Evolutionary conservation across 352 stramenopile species (phyloP).

Genomic region (Albugo candida): DNA sequence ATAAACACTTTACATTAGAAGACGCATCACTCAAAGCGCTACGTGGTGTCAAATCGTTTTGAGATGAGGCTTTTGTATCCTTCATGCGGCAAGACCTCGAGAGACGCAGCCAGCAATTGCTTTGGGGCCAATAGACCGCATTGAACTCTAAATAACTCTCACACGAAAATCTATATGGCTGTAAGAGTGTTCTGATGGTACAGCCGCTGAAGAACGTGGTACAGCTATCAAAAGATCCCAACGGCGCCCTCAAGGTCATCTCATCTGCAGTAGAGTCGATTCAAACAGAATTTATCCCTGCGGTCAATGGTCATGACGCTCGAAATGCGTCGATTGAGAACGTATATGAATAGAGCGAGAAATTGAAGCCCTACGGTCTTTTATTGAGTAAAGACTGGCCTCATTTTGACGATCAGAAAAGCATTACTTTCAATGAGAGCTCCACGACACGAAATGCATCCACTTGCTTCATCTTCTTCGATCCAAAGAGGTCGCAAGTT

Average conservation of each 20-base stretch:
- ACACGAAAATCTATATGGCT: no score
- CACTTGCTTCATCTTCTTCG: constrained; percentile 60
- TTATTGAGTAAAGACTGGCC: constrained; percentile 31
- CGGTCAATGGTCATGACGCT: background rate
- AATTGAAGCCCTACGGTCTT: background rate
- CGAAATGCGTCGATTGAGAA: constrained; percentile 1
- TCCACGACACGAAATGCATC: constrained; percentile 44
- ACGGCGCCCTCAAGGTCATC: background rate
- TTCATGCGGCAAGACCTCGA: constrained; percentile 23
- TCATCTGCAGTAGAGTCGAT: no score
- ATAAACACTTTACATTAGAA: constrained; percentile 43
- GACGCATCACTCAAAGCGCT: constrained; percentile 55
- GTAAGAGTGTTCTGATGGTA: no score
- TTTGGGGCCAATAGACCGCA: constrained; percentile 18
- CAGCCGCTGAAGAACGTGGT: background rate
- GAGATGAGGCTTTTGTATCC: constrained; percentile 37
- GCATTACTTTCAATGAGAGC: constrained; percentile 23
- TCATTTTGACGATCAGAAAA: constrained; percentile 41
- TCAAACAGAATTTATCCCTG: background rate
- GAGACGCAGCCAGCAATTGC: constrained; percentile 18
- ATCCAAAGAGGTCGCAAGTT: constrained; percentile 47
- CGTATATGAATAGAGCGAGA: background rate
- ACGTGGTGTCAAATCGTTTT: constrained; percentile 49
- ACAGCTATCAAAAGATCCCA: background rate
- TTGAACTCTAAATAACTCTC: no score